Evolutionary conservation across 768 basidiomycete genomes (phyloP).

Genomic region (Russula earlei): DNA sequence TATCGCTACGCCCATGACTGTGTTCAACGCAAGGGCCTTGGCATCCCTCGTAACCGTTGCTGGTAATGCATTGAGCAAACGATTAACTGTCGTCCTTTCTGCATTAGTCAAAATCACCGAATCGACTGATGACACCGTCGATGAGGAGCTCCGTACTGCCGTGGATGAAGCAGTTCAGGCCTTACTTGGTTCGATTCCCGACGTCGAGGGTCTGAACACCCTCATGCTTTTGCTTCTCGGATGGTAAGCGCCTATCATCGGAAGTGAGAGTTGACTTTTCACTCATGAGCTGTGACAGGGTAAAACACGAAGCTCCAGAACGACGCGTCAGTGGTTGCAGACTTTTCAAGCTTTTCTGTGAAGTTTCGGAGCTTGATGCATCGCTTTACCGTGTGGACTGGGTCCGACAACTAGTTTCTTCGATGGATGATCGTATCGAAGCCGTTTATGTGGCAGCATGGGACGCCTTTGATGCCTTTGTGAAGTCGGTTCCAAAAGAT

Average conservation of each 20-base stretch:
- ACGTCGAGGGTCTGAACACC: constrained; percentile 82
- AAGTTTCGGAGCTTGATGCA: constrained; percentile 70
- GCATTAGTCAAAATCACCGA: constrained; percentile 76
- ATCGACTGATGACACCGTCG: constrained; percentile 38
- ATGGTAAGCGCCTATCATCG: constrained; percentile 46
- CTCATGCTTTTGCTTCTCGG: constrained; percentile 83
- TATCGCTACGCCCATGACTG: constrained; percentile 81
- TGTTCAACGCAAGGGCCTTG: constrained; percentile 90
- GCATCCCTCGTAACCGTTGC: constrained; percentile 90
- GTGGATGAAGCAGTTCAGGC: constrained; percentile 69
- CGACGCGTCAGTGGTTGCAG: constrained; percentile 74
- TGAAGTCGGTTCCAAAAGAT: constrained; percentile 87
- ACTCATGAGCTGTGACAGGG: constrained; percentile 38
- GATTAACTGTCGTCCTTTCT: constrained; percentile 67
- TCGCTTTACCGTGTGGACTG: constrained; percentile 88
- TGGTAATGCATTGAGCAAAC: constrained; percentile 78
- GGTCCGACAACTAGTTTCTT: constrained; percentile 79
- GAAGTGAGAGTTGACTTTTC: neutral
- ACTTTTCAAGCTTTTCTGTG: constrained; percentile 76
- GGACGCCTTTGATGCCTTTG: constrained; percentile 74
- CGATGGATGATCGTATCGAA: constrained; percentile 70
- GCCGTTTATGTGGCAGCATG: constrained; percentile 76
- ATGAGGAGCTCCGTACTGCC: constrained; percentile 61
- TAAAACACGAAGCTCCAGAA: constrained; percentile 58
- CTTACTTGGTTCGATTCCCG: constrained; percentile 68